These are phyloP conservation scores for Globisporangium parvum DNA, from an alignment of 352 stramenopile species.

Conservation along the genomic window DNA sequence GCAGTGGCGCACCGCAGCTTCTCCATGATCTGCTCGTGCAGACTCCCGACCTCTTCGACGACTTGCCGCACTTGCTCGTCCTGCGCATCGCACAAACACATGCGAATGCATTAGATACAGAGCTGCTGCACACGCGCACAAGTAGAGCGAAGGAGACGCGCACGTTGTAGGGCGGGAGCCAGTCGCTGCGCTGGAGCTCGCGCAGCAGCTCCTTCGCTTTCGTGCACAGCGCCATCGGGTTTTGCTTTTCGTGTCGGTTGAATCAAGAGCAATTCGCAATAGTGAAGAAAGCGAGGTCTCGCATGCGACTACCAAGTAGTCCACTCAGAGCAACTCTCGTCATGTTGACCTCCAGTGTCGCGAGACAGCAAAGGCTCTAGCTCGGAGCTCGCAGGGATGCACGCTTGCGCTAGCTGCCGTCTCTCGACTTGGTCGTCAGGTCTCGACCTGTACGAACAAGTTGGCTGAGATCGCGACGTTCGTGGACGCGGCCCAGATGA, in stretches of 20 bases:
- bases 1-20: conserved; percentile 51
- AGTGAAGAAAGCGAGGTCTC: neutral
- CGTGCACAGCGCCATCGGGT: conserved; percentile 47
- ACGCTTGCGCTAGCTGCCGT: too few relatives aligned
- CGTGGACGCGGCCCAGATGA: neutral
- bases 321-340: too few relatives aligned
- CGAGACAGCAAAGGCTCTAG: too few relatives aligned
- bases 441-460: neutral
- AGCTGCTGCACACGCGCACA: too few relatives aligned
- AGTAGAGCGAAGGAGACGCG: too few relatives aligned
- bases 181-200: conserved; percentile 89
- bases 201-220: conserved; percentile 84
- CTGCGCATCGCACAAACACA: conserved; percentile 17
- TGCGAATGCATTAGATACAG: neutral
- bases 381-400: too few relatives aligned
- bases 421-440: too few relatives aligned
- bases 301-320: too few relatives aligned
- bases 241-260: neutral
- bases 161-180: conserved; percentile 90
- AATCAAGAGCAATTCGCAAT: neutral
- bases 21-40: conserved; percentile 68
- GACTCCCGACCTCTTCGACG: conserved; percentile 58
- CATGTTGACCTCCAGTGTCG: too few relatives aligned
- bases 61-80: conserved; percentile 80
- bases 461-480: neutral